Evolutionary conservation across 352 stramenopile genomes (phyloP).

Genomic region (Discostella stelligera): DNA sequence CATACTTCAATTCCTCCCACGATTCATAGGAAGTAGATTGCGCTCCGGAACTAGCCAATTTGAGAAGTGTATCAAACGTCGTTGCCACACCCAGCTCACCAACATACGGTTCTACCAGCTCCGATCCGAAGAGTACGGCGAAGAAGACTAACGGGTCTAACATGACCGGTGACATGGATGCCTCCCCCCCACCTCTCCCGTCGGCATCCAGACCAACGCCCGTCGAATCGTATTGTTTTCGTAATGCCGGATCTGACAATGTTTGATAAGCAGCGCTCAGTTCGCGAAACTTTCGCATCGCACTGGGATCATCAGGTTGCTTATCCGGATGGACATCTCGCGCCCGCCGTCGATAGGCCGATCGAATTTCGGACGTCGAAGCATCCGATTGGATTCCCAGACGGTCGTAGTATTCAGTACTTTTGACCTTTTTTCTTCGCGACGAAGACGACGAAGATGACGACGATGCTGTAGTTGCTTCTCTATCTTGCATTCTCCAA

Average conservation of each 20-base stretch:
- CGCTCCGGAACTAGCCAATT: constrained; percentile 7
- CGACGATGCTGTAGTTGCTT: not conserved
- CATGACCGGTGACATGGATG: not conserved
- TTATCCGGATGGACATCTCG: constrained; percentile 27
- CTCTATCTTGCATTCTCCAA: not conserved
- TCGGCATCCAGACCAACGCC: constrained; percentile 22
- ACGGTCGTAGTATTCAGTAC: constrained; percentile 34
- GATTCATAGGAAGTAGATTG: constrained; percentile 23
- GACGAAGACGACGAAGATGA: not conserved
- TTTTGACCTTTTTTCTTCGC: constrained; percentile 16
- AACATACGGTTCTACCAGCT: constrained; percentile 73
- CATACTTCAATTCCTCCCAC: constrained; percentile 33
- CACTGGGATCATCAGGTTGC: constrained; percentile 22
- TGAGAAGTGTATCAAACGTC: constrained; percentile 37
- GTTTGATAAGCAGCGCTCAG: constrained; percentile 77
- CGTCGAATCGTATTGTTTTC: constrained; percentile 50
- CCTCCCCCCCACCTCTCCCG: not conserved
- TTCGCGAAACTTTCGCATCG: constrained; percentile 60
- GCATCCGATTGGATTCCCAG: constrained; percentile 13
- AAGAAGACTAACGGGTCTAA: constrained; percentile 75
- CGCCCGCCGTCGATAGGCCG: constrained; percentile 23
- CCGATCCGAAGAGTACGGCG: constrained; percentile 74
- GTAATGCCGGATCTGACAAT: constrained; percentile 54
- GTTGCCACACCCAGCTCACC: constrained; percentile 58
- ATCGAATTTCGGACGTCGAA: constrained; percentile 24